phyloP scores from a whole-genome alignment of 1,284 basidiomycete genomes.

The Ceratobasidium sp. region DNA sequence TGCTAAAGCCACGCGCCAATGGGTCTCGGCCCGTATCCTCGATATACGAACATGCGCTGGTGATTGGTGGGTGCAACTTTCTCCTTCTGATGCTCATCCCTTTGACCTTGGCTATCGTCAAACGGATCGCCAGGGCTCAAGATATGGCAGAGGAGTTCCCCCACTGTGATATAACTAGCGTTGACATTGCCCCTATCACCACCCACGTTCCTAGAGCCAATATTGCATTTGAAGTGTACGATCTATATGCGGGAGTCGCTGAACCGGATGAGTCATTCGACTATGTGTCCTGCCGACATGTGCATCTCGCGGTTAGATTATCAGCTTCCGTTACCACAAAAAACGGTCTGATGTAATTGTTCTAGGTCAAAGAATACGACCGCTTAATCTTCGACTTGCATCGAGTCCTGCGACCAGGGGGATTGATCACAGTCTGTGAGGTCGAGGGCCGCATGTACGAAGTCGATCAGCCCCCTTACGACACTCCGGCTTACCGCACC shows the following conservation, averaged over 20 bases:
- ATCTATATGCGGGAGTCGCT: conserved; percentile 35
- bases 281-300: conserved; percentile 37
- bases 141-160: conserved; percentile 40
- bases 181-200: conserved; percentile 23
- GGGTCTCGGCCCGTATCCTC: conserved; percentile 33
- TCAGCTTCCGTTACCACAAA: too few species aligned
- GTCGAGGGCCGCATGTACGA: conserved; percentile 28
- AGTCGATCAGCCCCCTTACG: conserved; percentile 30
- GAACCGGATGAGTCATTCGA: conserved; percentile 36
- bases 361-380: conserved; percentile 39
- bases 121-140: conserved; percentile 13
- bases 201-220: conserved; percentile 26
- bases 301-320: conserved; percentile 10
- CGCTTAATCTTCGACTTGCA: conserved; percentile 32
- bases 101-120: too few species aligned
- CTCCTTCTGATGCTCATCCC: too few species aligned
- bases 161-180: conserved; percentile 32
- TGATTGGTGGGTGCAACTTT: conserved; percentile 1
- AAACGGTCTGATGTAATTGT: too few species aligned
- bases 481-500: background rate
- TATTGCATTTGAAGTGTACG: conserved; percentile 35
- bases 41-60: conserved; percentile 35
- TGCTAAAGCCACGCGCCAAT: conserved; percentile 23
- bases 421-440: conserved; percentile 21
- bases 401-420: conserved; percentile 22